phyloP scores from a whole-genome alignment of 2,329 filamentous ascomycete species.

The Diaporthe citri region DNA sequence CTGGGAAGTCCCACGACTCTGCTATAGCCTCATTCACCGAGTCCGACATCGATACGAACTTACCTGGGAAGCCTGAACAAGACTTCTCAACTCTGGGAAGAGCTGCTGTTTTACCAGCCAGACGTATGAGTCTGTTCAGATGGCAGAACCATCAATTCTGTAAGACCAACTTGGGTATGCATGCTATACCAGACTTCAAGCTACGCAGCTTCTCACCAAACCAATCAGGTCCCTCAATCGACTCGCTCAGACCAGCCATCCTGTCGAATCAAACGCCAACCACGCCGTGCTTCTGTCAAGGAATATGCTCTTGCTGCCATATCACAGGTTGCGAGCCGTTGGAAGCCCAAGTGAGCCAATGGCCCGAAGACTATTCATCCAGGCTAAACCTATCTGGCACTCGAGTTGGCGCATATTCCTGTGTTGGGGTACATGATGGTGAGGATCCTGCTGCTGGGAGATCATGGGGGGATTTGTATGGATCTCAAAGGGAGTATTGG shows the following conservation, averaged over 20 bases:
- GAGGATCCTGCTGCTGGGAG: not conserved
- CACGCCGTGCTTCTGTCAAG: not conserved
- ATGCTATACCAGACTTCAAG: not conserved
- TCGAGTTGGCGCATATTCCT: not conserved
- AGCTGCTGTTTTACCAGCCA: not conserved
- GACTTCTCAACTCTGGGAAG: not conserved
- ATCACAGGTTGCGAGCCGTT: not conserved
- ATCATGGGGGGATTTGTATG: rapidly evolving
- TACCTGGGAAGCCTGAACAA: not conserved
- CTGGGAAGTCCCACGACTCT: not conserved
- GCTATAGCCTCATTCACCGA: not conserved
- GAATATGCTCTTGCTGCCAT: not conserved
- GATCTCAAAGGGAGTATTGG: not conserved
- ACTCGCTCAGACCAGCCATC: not conserved
- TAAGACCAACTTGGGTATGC: not conserved
- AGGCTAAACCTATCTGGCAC: not conserved
- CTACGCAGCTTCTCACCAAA: no score
- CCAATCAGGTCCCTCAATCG: not conserved
- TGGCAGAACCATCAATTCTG: not conserved
- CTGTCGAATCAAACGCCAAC: not conserved
- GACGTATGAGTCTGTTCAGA: not conserved
- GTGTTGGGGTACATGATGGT: no score
- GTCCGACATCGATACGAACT: not conserved
- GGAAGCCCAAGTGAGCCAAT: not conserved
- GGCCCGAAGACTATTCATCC: not conserved